phyloP scores from a whole-genome alignment of 306 rosid species.

The Geum urbanum region DNA sequence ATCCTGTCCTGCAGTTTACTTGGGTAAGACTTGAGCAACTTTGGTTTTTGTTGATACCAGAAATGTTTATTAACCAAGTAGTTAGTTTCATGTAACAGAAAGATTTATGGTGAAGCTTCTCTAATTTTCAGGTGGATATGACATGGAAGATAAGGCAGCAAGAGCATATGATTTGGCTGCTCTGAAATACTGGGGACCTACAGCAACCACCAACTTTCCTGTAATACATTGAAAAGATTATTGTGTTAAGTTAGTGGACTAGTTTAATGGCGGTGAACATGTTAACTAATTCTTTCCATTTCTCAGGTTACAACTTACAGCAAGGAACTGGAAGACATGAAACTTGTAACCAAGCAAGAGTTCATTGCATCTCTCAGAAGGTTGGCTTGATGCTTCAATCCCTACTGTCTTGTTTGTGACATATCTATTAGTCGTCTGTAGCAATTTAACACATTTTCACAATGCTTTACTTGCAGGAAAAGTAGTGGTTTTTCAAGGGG shows the following conservation, averaged over 20 bases:
- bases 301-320: slow-evolving; percentile 63
- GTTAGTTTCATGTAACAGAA: not conserved
- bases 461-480: slow-evolving; percentile 47
- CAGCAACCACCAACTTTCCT: slow-evolving; percentile 93
- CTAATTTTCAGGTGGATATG: slow-evolving; percentile 77
- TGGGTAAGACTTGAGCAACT: slow-evolving; percentile 48
- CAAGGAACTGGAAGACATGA: slow-evolving; percentile 88
- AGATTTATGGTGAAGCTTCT: not conserved
- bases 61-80: too few species aligned
- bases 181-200: slow-evolving; percentile 91
- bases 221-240: slow-evolving; percentile 36
- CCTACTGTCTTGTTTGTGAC: not conserved
- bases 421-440: not conserved
- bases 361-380: slow-evolving; percentile 92
- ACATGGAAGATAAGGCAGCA: slow-evolving; percentile 98
- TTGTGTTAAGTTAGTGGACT: not conserved
- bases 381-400: slow-evolving; percentile 20
- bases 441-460: not conserved
- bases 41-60: not conserved
- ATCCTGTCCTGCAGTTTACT: slow-evolving; percentile 61
- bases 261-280: not conserved
- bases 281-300: not conserved
- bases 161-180: slow-evolving; percentile 98
- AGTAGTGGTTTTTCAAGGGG: slow-evolving; percentile 98
- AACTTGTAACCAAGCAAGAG: slow-evolving; percentile 84